Base-by-base conservation (phyloP, 1,284 basidiomycete species). In the Mrakiaceae sp. region DNA sequence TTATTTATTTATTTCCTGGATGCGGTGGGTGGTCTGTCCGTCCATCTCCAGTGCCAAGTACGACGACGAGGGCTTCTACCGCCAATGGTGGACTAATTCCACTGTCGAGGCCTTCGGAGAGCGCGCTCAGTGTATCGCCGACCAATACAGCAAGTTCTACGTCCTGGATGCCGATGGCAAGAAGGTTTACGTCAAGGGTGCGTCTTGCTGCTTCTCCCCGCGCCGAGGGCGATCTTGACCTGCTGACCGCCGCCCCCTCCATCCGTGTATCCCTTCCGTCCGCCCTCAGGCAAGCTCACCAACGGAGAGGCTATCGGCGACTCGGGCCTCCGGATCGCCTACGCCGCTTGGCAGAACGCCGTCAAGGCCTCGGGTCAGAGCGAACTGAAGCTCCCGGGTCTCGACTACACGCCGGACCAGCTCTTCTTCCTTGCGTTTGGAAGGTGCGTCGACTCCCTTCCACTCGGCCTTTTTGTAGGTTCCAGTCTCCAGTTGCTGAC, bases 291-390 rank as follows among this genome's bases (percentile, higher is more conserved):
- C 52, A 50, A 39, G 43, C 66, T 71, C 57, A 93, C 89, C 1
- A 89, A 88, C 16, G 89, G 88, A 11, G 91, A 93, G 76, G 91
- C 92, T 72, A 91, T 94, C 67, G 91, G 87, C 46, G 91, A 95
- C 73, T 85, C 83, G 3, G 90, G 89, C 47, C 79, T 94, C 49
- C 85, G 91, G 48, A 88, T 91, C 74, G 84, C 89, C 0, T 90
- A 85, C 74, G 82, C 87, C n/a, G 90, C 91, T 42, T 95, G 91
- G 91, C 85, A 87, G 74, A 78, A 80, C 9, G 84, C 88, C 75
- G 79, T 60, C 74, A 80, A 60, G 79, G 67, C 16, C 67, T 69
- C 44, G 54, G 65, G 8, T 56, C 86, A 90, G 73, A 27, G 27
- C 27, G 85, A 83, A 71, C 75, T 87, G 42, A 68, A 69, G 55